Evolutionary conservation across 1,284 basidiomycete species (phyloP), one percentile per base, ranked within the genome.

Genomic region (Cutaneotrichosporon dermatis): DNA sequence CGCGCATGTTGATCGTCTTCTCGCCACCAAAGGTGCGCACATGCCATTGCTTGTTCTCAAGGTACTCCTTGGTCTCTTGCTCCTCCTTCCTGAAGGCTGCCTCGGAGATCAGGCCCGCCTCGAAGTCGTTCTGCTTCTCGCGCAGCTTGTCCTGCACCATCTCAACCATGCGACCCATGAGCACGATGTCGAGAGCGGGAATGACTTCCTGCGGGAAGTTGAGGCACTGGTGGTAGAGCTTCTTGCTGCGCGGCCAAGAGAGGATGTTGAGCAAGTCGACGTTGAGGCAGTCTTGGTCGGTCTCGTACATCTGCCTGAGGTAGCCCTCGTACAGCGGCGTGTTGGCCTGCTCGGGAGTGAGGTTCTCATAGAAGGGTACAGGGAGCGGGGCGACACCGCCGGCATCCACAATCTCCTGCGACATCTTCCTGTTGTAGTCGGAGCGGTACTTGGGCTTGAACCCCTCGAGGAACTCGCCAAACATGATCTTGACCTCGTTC

Each of bases 191-290:
- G 88, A 97, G 93, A 55, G 92, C 90, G 2, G 95, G 95, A 45
- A 99, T 84, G 54, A 98, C 86, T 80, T 99, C 95, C 76, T 97
- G 93, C 0, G 95, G 96, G 76, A 95, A 99, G 73, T 92, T 93
- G 65, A 87, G 77, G 11, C 98, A 80, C 70, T 90, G 89, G 45
- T 80, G 79, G 72, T 90, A 84, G 11, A 97, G 82, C 76, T 92
- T 92, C 72, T 86, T 87, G 62, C 86, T 86, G 6, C 89, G 86
- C 0, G 92, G 90, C 75, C 89, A 99, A 0, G 94, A 86, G 35
- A 88, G 82, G n/a, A 99, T 80, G 76, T 99, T 96, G 70, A 84
- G 73, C 74, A 92, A 84, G 72, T 98, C 93, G 55, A 99, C 81
- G 76, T 99, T 99, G 68, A 99, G 81, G 73, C 91, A 91, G 11